phyloP scores from a whole-genome alignment of 208 protist genomes.

The Herpetomonas muscarum region DNA sequence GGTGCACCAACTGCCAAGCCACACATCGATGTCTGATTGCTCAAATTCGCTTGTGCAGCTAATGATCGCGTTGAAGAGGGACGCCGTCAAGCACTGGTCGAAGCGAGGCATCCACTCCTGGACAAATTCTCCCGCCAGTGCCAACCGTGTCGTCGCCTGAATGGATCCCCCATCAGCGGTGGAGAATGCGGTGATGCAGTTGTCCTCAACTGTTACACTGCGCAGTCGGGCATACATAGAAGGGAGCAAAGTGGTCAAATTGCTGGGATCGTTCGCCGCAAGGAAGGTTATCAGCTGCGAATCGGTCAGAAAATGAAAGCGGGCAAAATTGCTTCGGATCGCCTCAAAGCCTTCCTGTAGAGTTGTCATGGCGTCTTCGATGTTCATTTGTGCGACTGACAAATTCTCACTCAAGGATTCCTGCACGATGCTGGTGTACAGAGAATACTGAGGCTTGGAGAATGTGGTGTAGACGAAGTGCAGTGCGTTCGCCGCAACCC shows the following conservation, averaged over 20 bases:
- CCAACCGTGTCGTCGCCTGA: conserved; percentile 23
- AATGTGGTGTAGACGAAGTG: conserved; percentile 36
- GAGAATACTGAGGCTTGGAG: conserved; percentile 74
- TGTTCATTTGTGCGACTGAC: conserved; percentile 64
- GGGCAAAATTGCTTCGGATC: conserved; percentile 86
- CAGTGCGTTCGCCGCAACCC: conserved; percentile 16
- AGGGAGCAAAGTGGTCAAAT: conserved; percentile 46
- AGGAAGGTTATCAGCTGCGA: conserved; percentile 77
- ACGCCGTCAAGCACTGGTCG: conserved; percentile 43
- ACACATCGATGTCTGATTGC: conserved; percentile 41
- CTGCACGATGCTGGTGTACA: conserved; percentile 89
- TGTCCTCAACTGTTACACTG: conserved; percentile 33
- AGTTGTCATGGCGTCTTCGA: conserved; percentile 88
- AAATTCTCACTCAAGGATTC: conserved; percentile 92
- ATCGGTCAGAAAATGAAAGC: conserved; percentile 93
- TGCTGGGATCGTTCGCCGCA: conserved; percentile 37
- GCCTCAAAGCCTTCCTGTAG: conserved; percentile 89
- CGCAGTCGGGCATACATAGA: conserved; percentile 61
- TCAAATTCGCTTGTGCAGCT: conserved; percentile 32
- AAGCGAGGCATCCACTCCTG: conserved; percentile 71
- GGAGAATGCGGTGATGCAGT: conserved; percentile 34
- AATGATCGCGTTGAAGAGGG: conserved; percentile 49
- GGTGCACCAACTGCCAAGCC: conserved; percentile 46
- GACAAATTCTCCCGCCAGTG: conserved; percentile 35
- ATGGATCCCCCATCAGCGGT: conserved; percentile 53